phyloP scores from a whole-genome alignment of 371 early-diverging fungal species.

The Capillidium heterosporum region DNA sequence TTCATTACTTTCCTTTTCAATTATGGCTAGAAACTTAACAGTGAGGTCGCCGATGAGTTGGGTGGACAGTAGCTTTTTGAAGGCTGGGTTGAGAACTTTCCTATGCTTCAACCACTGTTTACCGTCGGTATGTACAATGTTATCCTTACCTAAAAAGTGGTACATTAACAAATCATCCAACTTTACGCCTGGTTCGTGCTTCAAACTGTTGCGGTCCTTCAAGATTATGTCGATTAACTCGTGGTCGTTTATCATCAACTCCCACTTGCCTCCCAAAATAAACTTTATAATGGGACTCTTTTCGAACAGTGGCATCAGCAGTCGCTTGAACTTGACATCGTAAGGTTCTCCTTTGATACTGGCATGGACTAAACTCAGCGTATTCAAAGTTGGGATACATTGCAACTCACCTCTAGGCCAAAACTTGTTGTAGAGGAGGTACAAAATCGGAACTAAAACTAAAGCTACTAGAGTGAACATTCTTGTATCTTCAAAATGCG shows the following conservation, averaged over 20 bases:
- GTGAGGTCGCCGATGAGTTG: neutral
- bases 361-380: too few relatives aligned
- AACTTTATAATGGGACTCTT: neutral
- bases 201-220: neutral
- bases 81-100: neutral
- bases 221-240: neutral
- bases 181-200: neutral
- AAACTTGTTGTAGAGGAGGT: too few relatives aligned
- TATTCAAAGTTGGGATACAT: too few relatives aligned
- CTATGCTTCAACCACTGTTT: neutral
- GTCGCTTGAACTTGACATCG: neutral
- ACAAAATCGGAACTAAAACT: too few relatives aligned
- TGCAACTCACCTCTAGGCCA: too few relatives aligned
- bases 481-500: too few relatives aligned
- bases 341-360: constrained; percentile 1
- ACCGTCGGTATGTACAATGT: neutral
- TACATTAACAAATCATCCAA: neutral
- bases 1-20: neutral
- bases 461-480: too few relatives aligned
- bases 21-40: neutral
- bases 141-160: neutral
- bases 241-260: neutral
- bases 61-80: neutral
- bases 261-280: neutral
- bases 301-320: neutral